These are phyloP conservation scores for Cubamyces lactineus DNA, from an alignment of 768 basidiomycete species.

Conservation along the genomic window DNA sequence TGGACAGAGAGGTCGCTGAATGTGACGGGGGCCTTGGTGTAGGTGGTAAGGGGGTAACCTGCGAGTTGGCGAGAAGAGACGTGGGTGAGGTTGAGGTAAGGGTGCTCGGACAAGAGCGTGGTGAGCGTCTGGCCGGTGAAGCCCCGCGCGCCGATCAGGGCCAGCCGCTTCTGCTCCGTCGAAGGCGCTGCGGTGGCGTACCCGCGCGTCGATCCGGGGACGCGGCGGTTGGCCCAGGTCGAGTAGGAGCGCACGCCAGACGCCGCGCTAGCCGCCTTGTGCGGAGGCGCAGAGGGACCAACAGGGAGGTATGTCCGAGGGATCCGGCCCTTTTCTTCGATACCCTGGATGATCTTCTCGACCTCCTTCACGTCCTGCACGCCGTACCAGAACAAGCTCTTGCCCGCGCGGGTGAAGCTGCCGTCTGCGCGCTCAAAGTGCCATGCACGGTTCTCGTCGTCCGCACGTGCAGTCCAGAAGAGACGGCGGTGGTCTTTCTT, in stretches of 20 bases:
- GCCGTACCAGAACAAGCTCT: constrained; percentile 98
- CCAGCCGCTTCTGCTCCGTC: constrained; percentile 84
- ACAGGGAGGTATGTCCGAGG: constrained; percentile 91
- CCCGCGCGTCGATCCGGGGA: constrained; percentile 63
- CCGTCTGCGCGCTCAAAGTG: constrained; percentile 99
- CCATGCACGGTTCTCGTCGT: constrained; percentile 97
- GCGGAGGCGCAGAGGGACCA: constrained; percentile 67
- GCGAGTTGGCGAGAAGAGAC: constrained; percentile 96
- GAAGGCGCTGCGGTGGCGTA: constrained; percentile 73
- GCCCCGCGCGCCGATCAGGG: constrained; percentile 93
- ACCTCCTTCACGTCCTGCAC: constrained; percentile 90
- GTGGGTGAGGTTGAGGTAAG: constrained; percentile 86
- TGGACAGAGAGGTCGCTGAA: constrained; percentile 80
- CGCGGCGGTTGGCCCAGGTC: constrained; percentile 51
- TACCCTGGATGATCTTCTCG: constrained; percentile 74
- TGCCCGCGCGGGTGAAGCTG: constrained; percentile 92
- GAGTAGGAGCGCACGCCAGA: constrained; percentile 60
- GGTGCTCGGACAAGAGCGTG: constrained; percentile 84
- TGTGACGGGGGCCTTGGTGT: constrained; percentile 70
- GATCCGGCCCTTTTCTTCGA: constrained; percentile 81
- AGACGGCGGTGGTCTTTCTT: constrained; percentile 91
- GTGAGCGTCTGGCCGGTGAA: constrained; percentile 95
- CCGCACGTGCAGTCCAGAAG: constrained; percentile 97
- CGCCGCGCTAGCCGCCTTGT: constrained; percentile 41
- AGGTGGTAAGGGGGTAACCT: constrained; percentile 76